Evolutionary conservation across 2,329 filamentous ascomycete species (phyloP).

Genomic region (Nothophaeocryptopus gaeumannii): DNA sequence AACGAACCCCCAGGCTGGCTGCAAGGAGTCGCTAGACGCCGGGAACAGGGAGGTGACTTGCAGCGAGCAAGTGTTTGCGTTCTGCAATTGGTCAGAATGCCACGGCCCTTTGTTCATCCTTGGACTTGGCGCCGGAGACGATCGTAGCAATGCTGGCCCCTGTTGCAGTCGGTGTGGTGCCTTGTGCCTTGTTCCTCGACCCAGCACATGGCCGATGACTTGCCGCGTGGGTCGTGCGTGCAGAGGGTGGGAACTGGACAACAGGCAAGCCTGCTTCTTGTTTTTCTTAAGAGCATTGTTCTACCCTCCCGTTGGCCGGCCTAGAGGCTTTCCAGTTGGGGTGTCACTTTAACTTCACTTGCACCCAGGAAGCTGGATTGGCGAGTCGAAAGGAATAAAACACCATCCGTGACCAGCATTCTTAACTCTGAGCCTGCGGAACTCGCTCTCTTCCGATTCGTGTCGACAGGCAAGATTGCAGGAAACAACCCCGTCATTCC

Average conservation of each 20-base stretch:
- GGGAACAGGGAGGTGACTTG: slow-evolving; percentile 6
- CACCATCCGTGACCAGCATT: slow-evolving; percentile 3
- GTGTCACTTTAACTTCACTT: too few relatives aligned
- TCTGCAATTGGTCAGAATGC: slow-evolving; percentile 3
- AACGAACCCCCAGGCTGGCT: slow-evolving; percentile 7
- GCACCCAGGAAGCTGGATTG: too few relatives aligned
- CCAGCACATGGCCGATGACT: background rate
- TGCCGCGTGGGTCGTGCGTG: too few relatives aligned
- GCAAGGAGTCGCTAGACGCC: slow-evolving; percentile 8
- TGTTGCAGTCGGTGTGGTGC: slow-evolving; percentile 1
- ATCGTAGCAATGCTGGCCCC: slow-evolving; percentile 7
- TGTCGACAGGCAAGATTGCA: slow-evolving; percentile 9
- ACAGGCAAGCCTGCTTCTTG: too few relatives aligned
- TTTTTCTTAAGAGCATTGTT: background rate
- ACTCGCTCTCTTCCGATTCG: slow-evolving; percentile 8
- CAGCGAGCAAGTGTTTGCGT: background rate
- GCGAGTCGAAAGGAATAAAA: background rate
- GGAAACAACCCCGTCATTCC: slow-evolving; percentile 15
- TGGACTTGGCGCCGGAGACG: slow-evolving; percentile 4
- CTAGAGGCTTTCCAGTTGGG: background rate
- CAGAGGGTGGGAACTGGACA: too few relatives aligned
- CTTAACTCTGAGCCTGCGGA: slow-evolving; percentile 1
- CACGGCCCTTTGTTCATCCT: background rate
- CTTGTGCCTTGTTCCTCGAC: slow-evolving; percentile 6
- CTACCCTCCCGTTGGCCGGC: background rate